These are phyloP conservation scores for Penicillium roqueforti DNA, from an alignment of 495 filamentous ascomycete species.

Conservation along the genomic window DNA sequence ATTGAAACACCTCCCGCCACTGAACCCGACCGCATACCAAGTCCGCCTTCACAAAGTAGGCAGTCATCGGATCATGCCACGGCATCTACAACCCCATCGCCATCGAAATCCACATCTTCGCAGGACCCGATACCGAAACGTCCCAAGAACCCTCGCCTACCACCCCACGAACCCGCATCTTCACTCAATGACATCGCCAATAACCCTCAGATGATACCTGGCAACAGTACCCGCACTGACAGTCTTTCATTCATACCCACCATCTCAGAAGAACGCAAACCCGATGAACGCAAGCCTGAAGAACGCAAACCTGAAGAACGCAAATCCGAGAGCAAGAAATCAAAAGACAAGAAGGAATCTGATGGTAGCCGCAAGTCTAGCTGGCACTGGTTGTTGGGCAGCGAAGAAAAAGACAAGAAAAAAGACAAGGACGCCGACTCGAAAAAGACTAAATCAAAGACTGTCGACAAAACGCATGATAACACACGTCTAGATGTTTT, in stretches of 20 bases:
- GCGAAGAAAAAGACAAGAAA: constrained; percentile 68
- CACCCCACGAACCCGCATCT: constrained; percentile 27
- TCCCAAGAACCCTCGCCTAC: constrained; percentile 20
- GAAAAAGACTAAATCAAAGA: constrained; percentile 58
- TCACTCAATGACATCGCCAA: constrained; percentile 38
- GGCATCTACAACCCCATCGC: constrained; percentile 25
- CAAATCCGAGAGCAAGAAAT: constrained; percentile 59
- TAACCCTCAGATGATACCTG: constrained; percentile 55
- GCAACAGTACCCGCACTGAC: constrained; percentile 68
- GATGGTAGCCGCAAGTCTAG: constrained; percentile 70
- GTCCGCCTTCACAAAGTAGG: constrained; percentile 36
- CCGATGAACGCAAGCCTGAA: constrained; percentile 59
- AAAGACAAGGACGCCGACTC: constrained; percentile 57
- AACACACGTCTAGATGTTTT: constrained; percentile 75
- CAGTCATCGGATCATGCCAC: constrained; percentile 52
- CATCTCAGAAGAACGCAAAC: constrained; percentile 60
- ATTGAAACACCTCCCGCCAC: constrained; percentile 58
- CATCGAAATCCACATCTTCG: constrained; percentile 21
- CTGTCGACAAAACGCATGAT: constrained; percentile 56
- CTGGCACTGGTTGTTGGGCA: constrained; percentile 73
- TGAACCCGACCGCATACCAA: constrained; percentile 27
- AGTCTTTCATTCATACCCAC: constrained; percentile 82
- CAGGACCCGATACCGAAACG: constrained; percentile 27
- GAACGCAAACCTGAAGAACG: constrained; percentile 62
- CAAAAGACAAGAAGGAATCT: constrained; percentile 58